Evolutionary conservation across 139 green algal species (phyloP), one percentile per base, ranked within the genome.

Genomic region (Zygnema circumcarinatum): DNA sequence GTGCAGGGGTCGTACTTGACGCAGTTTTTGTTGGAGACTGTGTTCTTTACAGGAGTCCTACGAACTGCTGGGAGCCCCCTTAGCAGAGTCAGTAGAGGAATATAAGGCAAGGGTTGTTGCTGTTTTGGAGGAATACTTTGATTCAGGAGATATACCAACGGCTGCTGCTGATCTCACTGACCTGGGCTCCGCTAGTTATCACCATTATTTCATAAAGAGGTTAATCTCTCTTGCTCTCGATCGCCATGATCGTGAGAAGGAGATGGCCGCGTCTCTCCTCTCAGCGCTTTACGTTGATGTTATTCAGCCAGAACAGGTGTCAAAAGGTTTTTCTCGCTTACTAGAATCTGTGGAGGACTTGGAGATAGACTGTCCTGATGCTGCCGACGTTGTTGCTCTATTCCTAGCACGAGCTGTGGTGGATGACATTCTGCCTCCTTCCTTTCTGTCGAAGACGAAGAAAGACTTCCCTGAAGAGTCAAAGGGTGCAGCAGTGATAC

Each of bases 151-250:
- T 87, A 86, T 96, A 1, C 54, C 76, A 0, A 94, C 95, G 79
- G 88, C 91, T 1, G 79, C 83, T 38, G 47, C n/a, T n/a, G 86
- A 85, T 78, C 72, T 97, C 74, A 68, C 90, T 67, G 78, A 89
- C 2, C 32, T 88, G 25, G 84, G 79, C 67, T 83, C 32, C 67
- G 16, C 79, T 29, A 83, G 31, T 53, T 92, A 79, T 38, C 74
- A 91, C 7, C 94, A 98, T 90, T 96, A 96, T 89, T 97, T 98
- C 90, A 95, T 99, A 31, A 99, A 99, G 93, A 89, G 88, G 29
- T 87, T 94, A 32, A 67, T 98, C 22, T 94, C 90, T 0, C 69
- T 94, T 41, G 79, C 92, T 31, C 75, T 94, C 86, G 97, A 98
- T 92, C 92, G 95, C 53, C 94, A 97, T 62, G 93, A 96, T 86